Evolutionary conservation across 2,329 filamentous ascomycete species (phyloP).

Genomic region (Fusarium incarnatum): DNA sequence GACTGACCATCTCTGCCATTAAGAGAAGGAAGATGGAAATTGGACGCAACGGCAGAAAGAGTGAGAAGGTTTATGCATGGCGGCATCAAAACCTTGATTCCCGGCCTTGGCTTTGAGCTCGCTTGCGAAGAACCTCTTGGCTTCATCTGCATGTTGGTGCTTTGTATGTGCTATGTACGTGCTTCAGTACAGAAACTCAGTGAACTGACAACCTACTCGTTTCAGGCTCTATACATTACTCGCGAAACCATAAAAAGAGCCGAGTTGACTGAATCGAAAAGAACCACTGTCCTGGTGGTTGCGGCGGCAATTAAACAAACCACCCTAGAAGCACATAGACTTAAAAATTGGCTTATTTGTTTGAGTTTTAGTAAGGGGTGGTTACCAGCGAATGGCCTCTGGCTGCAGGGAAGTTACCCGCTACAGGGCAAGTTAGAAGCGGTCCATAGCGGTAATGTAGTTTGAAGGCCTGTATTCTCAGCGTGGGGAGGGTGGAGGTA

Average conservation of each 20-base stretch:
- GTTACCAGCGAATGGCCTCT: neutral
- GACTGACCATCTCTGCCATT: neutral
- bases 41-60: neutral
- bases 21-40: slow-evolving; percentile 1
- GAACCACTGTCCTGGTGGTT: slow-evolving; percentile 1
- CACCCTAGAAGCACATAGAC: slow-evolving; percentile 22
- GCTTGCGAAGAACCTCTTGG: slow-evolving; percentile 10
- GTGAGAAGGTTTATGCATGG: neutral
- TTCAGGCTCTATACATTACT: neutral
- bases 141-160: neutral
- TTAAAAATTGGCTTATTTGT: slow-evolving; percentile 43
- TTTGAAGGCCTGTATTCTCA: slow-evolving; percentile 19
- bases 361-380: slow-evolving; percentile 38
- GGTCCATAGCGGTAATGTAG: slow-evolving; percentile 5
- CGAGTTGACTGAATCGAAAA: neutral
- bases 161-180: neutral
- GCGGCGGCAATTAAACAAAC: slow-evolving; percentile 23
- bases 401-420: slow-evolving; percentile 4
- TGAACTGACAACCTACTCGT: neutral
- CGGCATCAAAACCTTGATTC: slow-evolving; percentile 14
- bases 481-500: neutral
- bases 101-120: slow-evolving; percentile 15
- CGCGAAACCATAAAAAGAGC: neutral
- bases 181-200: neutral
- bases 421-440: neutral